phyloP scores from a whole-genome alignment of 495 filamentous ascomycete genomes.

The Xylaria bambusicola region DNA sequence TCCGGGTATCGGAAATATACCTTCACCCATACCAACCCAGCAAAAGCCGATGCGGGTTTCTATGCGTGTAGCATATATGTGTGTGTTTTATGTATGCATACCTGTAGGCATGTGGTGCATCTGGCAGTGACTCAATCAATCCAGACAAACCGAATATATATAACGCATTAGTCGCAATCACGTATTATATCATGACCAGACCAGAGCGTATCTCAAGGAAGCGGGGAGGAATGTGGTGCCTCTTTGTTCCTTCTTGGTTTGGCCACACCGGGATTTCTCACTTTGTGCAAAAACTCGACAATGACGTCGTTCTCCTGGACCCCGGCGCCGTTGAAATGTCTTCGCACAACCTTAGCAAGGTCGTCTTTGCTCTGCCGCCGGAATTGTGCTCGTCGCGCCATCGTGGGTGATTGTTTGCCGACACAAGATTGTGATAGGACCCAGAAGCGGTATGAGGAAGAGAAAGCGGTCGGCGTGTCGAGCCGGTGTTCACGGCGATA shows the following conservation, averaged over 20 bases:
- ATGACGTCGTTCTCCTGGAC: slow-evolving; percentile 87
- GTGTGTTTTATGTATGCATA: too few relatives aligned
- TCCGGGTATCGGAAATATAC: slow-evolving; percentile 17
- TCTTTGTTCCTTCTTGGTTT: slow-evolving; percentile 36
- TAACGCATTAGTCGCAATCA: slow-evolving; percentile 19
- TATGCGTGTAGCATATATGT: too few relatives aligned
- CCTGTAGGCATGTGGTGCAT: slow-evolving; percentile 20
- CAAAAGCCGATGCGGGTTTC: not conserved
- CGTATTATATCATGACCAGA: slow-evolving; percentile 24
- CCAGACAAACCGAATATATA: slow-evolving; percentile 20
- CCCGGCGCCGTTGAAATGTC: slow-evolving; percentile 85
- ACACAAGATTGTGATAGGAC: slow-evolving; percentile 70
- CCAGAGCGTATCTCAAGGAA: slow-evolving; percentile 28
- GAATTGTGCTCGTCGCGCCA: slow-evolving; percentile 61
- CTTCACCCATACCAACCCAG: not conserved
- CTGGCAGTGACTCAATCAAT: slow-evolving; percentile 15
- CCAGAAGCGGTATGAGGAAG: slow-evolving; percentile 69
- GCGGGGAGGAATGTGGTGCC: slow-evolving; percentile 31
- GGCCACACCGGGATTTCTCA: slow-evolving; percentile 47
- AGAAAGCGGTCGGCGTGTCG: slow-evolving; percentile 68
- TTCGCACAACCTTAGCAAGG: slow-evolving; percentile 78
- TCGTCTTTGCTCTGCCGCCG: slow-evolving; percentile 74
- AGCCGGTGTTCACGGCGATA: slow-evolving; percentile 80
- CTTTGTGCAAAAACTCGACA: slow-evolving; percentile 83
- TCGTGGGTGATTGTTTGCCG: slow-evolving; percentile 72